phyloP scores from a whole-genome alignment of 2,329 filamentous ascomycete species.

The Apiospora hydei region DNA sequence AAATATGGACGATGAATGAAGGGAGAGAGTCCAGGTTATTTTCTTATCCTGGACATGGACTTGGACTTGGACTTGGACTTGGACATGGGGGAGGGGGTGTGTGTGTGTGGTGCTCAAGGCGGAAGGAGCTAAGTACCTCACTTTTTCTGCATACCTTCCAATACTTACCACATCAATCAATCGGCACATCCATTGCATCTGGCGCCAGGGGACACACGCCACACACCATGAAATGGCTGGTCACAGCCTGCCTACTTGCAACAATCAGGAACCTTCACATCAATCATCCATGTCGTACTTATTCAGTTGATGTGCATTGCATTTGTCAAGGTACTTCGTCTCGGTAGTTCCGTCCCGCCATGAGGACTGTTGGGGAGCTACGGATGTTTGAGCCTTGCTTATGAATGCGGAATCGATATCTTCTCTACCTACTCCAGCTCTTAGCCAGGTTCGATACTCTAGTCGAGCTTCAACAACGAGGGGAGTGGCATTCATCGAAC shows the following conservation, averaged over 20 bases:
- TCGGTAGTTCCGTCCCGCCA: neutral
- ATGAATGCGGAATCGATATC: neutral
- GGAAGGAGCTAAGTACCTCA: slow-evolving; percentile 8
- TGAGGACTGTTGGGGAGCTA: neutral
- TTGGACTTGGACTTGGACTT: neutral
- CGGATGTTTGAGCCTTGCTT: too few species aligned
- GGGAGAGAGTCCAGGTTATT: neutral
- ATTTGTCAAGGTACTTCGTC: neutral
- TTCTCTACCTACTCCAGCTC: too few species aligned
- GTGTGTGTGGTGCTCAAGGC: neutral
- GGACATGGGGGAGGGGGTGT: too few species aligned
- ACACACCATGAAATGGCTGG: neutral
- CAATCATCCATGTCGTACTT: neutral
- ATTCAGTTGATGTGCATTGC: neutral
- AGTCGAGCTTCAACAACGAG: neutral
- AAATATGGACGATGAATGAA: neutral
- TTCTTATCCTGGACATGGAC: neutral
- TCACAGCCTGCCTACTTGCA: neutral
- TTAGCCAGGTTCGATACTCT: neutral
- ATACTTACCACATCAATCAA: neutral
- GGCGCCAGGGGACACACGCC: neutral
- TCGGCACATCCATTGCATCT: neutral
- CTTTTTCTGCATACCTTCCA: neutral
- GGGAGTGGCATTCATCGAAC: neutral
- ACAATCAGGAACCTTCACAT: neutral